These are phyloP conservation scores for Capsella rubella DNA, from an alignment of 441 rosid species.

Conservation along the genomic window DNA sequence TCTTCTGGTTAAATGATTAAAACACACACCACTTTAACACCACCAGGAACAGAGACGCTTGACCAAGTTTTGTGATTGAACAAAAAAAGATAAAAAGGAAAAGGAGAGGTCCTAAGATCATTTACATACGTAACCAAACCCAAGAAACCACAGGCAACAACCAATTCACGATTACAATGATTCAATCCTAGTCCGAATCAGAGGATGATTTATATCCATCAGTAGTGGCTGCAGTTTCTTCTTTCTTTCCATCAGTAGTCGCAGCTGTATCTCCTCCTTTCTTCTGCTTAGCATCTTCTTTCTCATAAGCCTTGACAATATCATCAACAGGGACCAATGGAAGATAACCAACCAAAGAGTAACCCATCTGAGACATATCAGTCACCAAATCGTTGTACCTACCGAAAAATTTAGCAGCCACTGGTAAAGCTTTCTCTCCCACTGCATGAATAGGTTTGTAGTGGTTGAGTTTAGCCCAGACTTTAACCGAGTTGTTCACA, in stretches of 20 bases:
- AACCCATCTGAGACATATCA: slow-evolving; percentile 64
- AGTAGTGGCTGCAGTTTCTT: neutral
- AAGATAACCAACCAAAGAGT: slow-evolving; percentile 54
- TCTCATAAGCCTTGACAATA: slow-evolving; percentile 58
- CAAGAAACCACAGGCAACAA: slow-evolving; percentile 20
- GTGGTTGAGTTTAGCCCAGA: slow-evolving; percentile 60
- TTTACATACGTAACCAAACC: slow-evolving; percentile 28
- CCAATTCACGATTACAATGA: neutral
- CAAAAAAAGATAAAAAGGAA: neutral
- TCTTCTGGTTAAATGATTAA: neutral
- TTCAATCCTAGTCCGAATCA: slow-evolving; percentile 58
- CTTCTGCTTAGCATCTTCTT: slow-evolving; percentile 51
- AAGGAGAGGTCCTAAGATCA: slow-evolving; percentile 25
- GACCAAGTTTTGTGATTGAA: neutral
- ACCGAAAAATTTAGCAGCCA: slow-evolving; percentile 59
- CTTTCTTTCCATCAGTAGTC: neutral
- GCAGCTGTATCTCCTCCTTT: slow-evolving; percentile 33
- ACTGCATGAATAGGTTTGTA: slow-evolving; percentile 59
- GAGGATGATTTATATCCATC: slow-evolving; percentile 38
- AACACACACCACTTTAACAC: slow-evolving; percentile 5
- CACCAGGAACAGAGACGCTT: too few species aligned
- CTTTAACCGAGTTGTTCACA: slow-evolving; percentile 58
- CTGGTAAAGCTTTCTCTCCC: slow-evolving; percentile 58
- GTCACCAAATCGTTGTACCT: slow-evolving; percentile 59
- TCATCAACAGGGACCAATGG: slow-evolving; percentile 81